Conservation (phyloP, 2,329 filamentous ascomycete genomes). For the Cladosporium sp. region DNA sequence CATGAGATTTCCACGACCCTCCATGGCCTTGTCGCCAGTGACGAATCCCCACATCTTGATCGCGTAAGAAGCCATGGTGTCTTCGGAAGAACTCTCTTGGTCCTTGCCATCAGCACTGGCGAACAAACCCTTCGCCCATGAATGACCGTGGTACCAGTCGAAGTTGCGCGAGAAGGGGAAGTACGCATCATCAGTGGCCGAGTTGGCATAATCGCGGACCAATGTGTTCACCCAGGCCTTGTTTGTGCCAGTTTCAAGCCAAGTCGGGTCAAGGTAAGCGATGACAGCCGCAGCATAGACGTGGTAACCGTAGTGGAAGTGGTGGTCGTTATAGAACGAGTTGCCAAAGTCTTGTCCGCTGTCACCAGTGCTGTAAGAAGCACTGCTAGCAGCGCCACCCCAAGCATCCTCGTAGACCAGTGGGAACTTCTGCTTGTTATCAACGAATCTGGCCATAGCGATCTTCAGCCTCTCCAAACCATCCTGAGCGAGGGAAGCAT, state of each 20-base stretch:
- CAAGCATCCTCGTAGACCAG: slow-evolving; percentile 58
- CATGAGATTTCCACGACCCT: slow-evolving; percentile 76
- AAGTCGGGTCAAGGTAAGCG: slow-evolving; percentile 69
- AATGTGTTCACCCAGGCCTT: slow-evolving; percentile 77
- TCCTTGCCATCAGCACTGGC: slow-evolving; percentile 71
- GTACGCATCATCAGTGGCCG: slow-evolving; percentile 62
- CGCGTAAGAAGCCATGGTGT: slow-evolving; percentile 80
- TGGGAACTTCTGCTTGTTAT: slow-evolving; percentile 43
- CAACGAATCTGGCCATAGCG: slow-evolving; percentile 45
- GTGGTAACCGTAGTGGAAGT: slow-evolving; percentile 74
- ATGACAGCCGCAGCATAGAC: slow-evolving; percentile 83
- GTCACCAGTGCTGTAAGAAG: slow-evolving; percentile 72
- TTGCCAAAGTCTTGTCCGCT: slow-evolving; percentile 82
- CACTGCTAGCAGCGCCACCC: slow-evolving; percentile 76
- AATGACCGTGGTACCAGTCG: slow-evolving; percentile 94
- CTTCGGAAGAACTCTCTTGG: slow-evolving; percentile 85
- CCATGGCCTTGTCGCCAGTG: slow-evolving; percentile 71
- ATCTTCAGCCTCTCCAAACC: slow-evolving; percentile 48
- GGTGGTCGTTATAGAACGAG: slow-evolving; percentile 69
- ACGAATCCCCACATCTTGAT: slow-evolving; percentile 91
- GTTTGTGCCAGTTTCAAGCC: slow-evolving; percentile 61
- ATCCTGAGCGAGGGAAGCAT: slow-evolving; percentile 50
- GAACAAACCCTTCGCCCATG: slow-evolving; percentile 80
- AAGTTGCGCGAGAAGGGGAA: slow-evolving; percentile 83
- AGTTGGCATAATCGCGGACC: slow-evolving; percentile 79